Base-by-base conservation (phyloP, 1,139 yeast genomes). In the Hemisphaericaspora subhashii region DNA sequence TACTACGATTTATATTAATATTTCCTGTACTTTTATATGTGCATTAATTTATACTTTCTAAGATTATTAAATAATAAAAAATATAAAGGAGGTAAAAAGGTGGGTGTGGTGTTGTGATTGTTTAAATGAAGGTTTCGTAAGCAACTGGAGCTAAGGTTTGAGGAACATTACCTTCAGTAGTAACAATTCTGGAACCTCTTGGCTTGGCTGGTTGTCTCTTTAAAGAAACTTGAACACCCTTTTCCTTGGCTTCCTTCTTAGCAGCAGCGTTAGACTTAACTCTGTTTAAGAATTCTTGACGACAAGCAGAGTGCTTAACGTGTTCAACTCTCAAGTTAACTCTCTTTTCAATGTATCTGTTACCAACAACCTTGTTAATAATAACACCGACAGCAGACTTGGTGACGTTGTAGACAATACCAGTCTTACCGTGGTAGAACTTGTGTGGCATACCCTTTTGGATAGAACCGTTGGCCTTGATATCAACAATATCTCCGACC, bases 361-460 rank as follows among this genome's bases (percentile, higher is more conserved):
- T 79, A 72, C 98, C 98, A 63, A 92, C 98, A 74, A 90, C 83
- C 85, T 92, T 92, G 94, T 92, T 86, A 71, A 92, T 76, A 68
- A 92, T 87, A 62, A 92, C 95, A 83, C 98, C 98, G 57, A 92
- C 98, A 53, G 98, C 80, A 52, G 96, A 77, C 83, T 87, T 92
- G 84, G 98, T 92, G 60, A 92, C 94, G 83, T 92, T 92, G 95
- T 83, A 92, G 57, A 92, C 84, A 60, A 90, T 88, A 84, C 98
- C 98, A 58, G 98, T 92, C 86, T 89, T 92, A 78, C 98, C 98
- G 82, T 90, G 97, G 96, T 92, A 92, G 86, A 82, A 90, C 82
- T 92, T 92, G 89, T 88, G 96, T 73, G 98, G 98, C 97, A 92
- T 89, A 86, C 98, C 98, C 84, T 90, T 89, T 76, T 92, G 98